A percentile compares a stretch with the other conserved stretches of the same genome.
Evolutionary conservation across 495 filamentous ascomycete species (phyloP).

Genomic region (Trichoderma reesei): DNA sequence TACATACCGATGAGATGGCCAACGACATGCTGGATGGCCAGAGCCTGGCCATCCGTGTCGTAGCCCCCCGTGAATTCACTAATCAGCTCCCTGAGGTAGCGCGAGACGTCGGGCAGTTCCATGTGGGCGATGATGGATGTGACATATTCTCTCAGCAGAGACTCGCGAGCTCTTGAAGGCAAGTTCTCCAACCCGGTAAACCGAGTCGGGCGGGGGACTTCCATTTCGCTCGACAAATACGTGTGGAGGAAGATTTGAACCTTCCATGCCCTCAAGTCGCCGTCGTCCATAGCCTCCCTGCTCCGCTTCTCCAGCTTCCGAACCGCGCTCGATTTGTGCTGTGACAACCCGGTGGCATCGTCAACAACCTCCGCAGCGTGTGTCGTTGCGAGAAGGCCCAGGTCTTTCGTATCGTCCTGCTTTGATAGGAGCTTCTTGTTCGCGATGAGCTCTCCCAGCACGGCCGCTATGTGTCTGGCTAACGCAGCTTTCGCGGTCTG

Average conservation of each 20-base stretch:
- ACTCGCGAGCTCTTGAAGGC: neutral
- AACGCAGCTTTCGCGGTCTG: neutral
- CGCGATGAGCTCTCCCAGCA: neutral
- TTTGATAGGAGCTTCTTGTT: constrained; percentile 2
- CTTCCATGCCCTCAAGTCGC: constrained; percentile 5
- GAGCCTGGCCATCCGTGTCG: constrained; percentile 10
- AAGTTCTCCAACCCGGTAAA: neutral
- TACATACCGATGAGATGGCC: constrained; percentile 10
- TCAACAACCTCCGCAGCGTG: constrained; percentile 3
- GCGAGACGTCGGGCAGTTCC: neutral
- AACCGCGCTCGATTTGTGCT: constrained; percentile 1
- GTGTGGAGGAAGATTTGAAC: constrained; percentile 2
- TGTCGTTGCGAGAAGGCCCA: neutral
- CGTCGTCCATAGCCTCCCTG: constrained; percentile 3
- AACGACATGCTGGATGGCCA: constrained; percentile 9
- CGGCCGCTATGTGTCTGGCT: neutral
- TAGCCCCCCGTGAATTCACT: neutral
- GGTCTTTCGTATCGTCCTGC: neutral
- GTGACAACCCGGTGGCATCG: neutral
- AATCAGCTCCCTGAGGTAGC: constrained; percentile 3
- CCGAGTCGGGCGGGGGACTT: neutral
- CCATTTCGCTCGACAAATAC: neutral
- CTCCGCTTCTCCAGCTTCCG: constrained; percentile 9
- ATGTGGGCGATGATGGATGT: neutral
- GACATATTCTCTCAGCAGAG: constrained; percentile 8